Evolutionary conservation across 164 flowering plant genomes (phyloP), one percentile per base, ranked within the genome.

Genomic region (Chimonanthus salicifolius): DNA sequence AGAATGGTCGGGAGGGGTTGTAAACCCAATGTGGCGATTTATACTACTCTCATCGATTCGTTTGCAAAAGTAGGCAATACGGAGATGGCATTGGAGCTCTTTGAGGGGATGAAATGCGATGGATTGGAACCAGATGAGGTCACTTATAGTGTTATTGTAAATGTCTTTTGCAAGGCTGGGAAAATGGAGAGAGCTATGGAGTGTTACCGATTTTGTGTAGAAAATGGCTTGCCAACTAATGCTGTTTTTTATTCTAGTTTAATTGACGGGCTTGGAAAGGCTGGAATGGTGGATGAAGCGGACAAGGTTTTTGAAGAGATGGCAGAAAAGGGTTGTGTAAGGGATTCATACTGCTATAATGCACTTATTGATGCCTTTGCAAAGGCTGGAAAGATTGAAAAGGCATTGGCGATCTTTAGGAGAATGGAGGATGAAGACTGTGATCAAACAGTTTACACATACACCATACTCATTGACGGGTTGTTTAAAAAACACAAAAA

Each of bases 341-440:
- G 82, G 63, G 99, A 96, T 84, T 94, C 97, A 2, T 94, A 87
- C 81, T 96, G 99, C 78, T 94, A 94, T 69, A 94, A 96, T 73
- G 88, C 87, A 18, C 85, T 92, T 48, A 96, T 96, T 58, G 94
- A 96, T 80, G 95, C 91, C 10, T 78, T 87, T 74, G 82, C 85
- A 0, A 96, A 91, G 75, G 80, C 75, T 64, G 93, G 88, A 21
- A 88, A 75, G 79, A 80, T 89, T 60, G 90, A 92, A 77, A 92
- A 92, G 73, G 98, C 99, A 15, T 74, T 90, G 68, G 72, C 65
- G 4, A 84, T 92, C 7, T 92, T 89, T 77, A 71, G 79, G 70
- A 81, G 83, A 68, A 96, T 96, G 98, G 96, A 90, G 73, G 79
- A 81, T 62, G 98, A 90, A 79, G 98, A 92, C 47, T 92, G 98